Conservation (phyloP, 352 stramenopile species). For the Pythium scleroteichum region DNA sequence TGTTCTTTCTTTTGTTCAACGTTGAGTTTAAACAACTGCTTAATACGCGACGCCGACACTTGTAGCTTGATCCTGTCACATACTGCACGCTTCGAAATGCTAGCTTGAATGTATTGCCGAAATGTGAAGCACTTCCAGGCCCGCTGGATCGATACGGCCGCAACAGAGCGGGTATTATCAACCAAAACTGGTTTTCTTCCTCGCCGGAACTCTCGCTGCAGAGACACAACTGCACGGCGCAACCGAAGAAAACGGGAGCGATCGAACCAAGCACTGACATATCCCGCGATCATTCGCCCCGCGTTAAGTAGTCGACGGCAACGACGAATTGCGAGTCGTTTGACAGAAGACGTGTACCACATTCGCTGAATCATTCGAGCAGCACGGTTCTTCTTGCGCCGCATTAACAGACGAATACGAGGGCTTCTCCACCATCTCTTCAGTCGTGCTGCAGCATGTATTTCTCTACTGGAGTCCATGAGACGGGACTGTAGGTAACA, state of each 20-base stretch:
- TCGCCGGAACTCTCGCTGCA: slow-evolving; percentile 16
- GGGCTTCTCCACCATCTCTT: slow-evolving; percentile 84
- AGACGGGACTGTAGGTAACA: slow-evolving; percentile 94
- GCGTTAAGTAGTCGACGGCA: slow-evolving; percentile 65
- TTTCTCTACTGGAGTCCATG: slow-evolving; percentile 93
- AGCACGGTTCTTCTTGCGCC: slow-evolving; percentile 56
- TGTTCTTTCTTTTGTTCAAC: slow-evolving; percentile 18
- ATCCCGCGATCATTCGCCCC: slow-evolving; percentile 49
- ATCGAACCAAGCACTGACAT: slow-evolving; percentile 22
- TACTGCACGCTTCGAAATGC: slow-evolving; percentile 13
- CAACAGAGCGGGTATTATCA: background rate
- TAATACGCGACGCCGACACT: slow-evolving; percentile 15
- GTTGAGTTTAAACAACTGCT: slow-evolving; percentile 21
- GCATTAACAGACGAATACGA: slow-evolving; percentile 48
- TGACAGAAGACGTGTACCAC: slow-evolving; percentile 81
- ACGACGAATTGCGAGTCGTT: slow-evolving; percentile 68
- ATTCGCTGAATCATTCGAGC: slow-evolving; percentile 72
- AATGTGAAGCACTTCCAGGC: slow-evolving; percentile 6
- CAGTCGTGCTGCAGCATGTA: slow-evolving; percentile 85
- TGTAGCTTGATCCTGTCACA: slow-evolving; percentile 5
- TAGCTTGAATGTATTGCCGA: background rate
- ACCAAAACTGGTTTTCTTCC: background rate
- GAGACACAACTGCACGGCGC: slow-evolving; percentile 29
- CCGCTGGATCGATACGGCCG: slow-evolving; percentile 10
- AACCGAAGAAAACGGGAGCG: slow-evolving; percentile 25